Evolutionary conservation across 352 stramenopile genomes (phyloP), one percentile per base, ranked within the genome.

Genomic region (Phytophthora europaea): DNA sequence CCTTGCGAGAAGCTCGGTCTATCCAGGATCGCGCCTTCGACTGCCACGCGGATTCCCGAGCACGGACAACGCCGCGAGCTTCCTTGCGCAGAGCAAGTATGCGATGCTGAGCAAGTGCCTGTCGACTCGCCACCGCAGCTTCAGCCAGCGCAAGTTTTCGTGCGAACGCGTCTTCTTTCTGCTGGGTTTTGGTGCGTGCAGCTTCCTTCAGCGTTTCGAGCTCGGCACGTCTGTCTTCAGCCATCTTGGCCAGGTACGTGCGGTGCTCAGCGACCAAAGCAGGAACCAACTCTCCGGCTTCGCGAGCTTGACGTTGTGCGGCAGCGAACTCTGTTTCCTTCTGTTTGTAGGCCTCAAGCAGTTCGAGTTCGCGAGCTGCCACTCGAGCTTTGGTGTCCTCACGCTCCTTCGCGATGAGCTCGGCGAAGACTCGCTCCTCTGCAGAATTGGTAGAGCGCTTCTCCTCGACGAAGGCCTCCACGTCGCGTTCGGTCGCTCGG

Each of bases 11-110:
- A 6, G 92, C 94, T 18, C 89, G 91, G 34, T 97, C 89, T 59
- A 98, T 85, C 90, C 94, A 99, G 16, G 83, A 89, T 12, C 73
- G 73, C 1, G 88, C 84, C 20, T 87, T 82, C 53, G 81, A 72
- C 71, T 98, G 94, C 92, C 94, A 98, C 16, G 80, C 82, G 10
- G 75, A 93, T 64, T 98, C 94, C 26, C 85, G 78, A 47, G 62
- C 65, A 18, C 85, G 85, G 28, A 97, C 74, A 72, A 83, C 84
- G 13, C 88, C 86, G 74, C 87, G 87, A 2, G 88, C 85, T 62
- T 98, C 90, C 70, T 96, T 95, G 6, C 81, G 82, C 33, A 97
- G 78, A 43, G 82, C 82, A 16, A 94, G 66, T 28, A 97, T 75
- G 33, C 87, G 92, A 69, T 95, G 87, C 53, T 92, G 87, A 6